phyloP scores from a whole-genome alignment of 2,329 filamentous ascomycete genomes.

The Bisporella sp. region DNA sequence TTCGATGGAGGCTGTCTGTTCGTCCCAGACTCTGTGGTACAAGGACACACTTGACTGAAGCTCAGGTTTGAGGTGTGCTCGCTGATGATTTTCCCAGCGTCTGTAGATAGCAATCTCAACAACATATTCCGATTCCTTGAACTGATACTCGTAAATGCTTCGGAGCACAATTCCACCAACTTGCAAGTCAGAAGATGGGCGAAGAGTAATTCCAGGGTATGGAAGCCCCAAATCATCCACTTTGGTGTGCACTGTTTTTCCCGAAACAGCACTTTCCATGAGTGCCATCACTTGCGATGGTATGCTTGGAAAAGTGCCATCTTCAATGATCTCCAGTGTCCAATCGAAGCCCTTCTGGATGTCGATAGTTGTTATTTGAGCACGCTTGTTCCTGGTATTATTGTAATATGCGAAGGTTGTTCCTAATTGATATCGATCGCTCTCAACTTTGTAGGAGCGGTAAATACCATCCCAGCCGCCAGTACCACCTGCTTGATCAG shows the following conservation, averaged over 20 bases:
- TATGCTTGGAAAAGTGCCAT: constrained; percentile 15
- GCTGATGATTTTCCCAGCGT: constrained; percentile 13
- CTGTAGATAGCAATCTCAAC: constrained; percentile 25
- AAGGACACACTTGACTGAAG: constrained; percentile 20
- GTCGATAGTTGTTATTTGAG: constrained; percentile 22
- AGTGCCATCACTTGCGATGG: constrained; percentile 12
- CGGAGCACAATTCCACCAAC: constrained; percentile 16
- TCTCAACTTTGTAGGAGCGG: not conserved
- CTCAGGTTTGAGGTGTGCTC: constrained; percentile 8
- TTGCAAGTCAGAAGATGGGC: constrained; percentile 6
- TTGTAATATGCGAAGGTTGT: constrained; percentile 14
- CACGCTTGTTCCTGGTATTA: constrained; percentile 17
- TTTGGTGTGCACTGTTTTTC: constrained; percentile 6
- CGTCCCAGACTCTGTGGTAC: constrained; percentile 24
- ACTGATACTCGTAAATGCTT: constrained; percentile 20
- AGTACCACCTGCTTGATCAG: not conserved
- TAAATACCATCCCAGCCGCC: not conserved
- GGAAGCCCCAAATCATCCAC: constrained; percentile 16
- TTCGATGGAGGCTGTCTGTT: constrained; percentile 19
- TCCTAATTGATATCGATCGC: constrained; percentile 18
- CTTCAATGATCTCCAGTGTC: constrained; percentile 24
- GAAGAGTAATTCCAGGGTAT: constrained; percentile 18
- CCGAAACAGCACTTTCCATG: constrained; percentile 14
- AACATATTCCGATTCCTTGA: constrained; percentile 16
- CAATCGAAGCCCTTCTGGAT: constrained; percentile 21